These are phyloP conservation scores for Monosporascus sp. DNA, from an alignment of 2,329 filamentous ascomycete genomes.

Conservation along the genomic window DNA sequence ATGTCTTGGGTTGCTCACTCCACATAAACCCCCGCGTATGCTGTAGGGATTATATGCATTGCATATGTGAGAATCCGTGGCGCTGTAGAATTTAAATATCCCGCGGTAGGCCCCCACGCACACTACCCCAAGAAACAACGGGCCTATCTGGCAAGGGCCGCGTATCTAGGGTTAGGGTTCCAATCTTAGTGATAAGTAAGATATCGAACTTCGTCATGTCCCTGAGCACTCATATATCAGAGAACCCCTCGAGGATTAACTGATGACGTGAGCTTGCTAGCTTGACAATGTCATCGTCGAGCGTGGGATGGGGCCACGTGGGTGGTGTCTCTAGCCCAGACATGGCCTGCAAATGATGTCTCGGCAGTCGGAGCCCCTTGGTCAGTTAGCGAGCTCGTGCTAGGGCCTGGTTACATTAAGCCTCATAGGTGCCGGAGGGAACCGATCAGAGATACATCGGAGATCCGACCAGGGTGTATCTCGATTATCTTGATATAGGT, in stretches of 20 bases:
- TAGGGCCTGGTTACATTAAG: constrained; percentile 11
- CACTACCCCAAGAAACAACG: constrained; percentile 11
- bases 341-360: constrained; percentile 10
- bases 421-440: constrained; percentile 8
- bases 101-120: constrained; percentile 11
- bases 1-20: not conserved
- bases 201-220: constrained; percentile 3
- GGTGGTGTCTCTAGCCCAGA: constrained; percentile 4
- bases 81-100: constrained; percentile 8
- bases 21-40: not conserved
- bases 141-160: constrained; percentile 1
- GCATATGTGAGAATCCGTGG: constrained; percentile 1
- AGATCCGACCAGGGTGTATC: constrained; percentile 10
- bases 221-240: constrained; percentile 13
- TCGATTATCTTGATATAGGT: not conserved
- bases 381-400: constrained; percentile 2
- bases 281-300: not conserved
- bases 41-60: not conserved
- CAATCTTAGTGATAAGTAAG: not conserved
- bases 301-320: not conserved
- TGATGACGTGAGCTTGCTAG: not conserved
- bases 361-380: constrained; percentile 4
- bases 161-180: not conserved
- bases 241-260: constrained; percentile 4
- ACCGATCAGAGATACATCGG: constrained; percentile 10